These are phyloP conservation scores for Ambrosiella cleistominuta DNA, from an alignment of 2,329 filamentous ascomycete genomes.

Conservation along the genomic window DNA sequence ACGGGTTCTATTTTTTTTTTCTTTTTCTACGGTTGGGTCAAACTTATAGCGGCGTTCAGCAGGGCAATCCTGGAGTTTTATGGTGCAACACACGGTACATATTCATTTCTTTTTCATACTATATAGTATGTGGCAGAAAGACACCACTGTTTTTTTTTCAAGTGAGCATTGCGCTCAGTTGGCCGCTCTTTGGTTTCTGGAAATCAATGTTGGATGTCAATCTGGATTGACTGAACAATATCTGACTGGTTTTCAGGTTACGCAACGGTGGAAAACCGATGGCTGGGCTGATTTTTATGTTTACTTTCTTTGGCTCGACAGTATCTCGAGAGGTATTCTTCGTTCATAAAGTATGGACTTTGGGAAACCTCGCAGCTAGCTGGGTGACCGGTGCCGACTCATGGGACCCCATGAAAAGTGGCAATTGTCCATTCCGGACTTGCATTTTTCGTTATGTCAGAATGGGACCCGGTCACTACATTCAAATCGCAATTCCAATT, in stretches of 20 bases:
- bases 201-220: slow-evolving; percentile 1
- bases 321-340: background rate
- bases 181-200: background rate
- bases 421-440: too few species aligned
- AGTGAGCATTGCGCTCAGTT: background rate
- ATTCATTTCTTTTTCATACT: background rate
- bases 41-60: slow-evolving; percentile 11
- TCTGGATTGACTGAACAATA: slow-evolving; percentile 6
- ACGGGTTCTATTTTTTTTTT: slow-evolving; percentile 13
- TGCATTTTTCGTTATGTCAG: too few species aligned
- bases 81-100: background rate
- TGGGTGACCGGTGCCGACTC: too few species aligned
- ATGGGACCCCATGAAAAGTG: too few species aligned
- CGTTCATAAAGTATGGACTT: background rate
- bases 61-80: slow-evolving; percentile 5
- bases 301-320: background rate
- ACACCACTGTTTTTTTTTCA: background rate
- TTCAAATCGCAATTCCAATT: background rate
- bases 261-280: background rate
- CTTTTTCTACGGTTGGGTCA: slow-evolving; percentile 5
- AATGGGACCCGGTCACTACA: too few species aligned
- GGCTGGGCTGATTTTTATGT: background rate
- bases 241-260: slow-evolving; percentile 10
- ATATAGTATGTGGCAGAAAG: background rate
- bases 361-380: too few species aligned